Base-by-base conservation (phyloP, 202 grass and related monocot species). In the Musa balbisiana region DNA sequence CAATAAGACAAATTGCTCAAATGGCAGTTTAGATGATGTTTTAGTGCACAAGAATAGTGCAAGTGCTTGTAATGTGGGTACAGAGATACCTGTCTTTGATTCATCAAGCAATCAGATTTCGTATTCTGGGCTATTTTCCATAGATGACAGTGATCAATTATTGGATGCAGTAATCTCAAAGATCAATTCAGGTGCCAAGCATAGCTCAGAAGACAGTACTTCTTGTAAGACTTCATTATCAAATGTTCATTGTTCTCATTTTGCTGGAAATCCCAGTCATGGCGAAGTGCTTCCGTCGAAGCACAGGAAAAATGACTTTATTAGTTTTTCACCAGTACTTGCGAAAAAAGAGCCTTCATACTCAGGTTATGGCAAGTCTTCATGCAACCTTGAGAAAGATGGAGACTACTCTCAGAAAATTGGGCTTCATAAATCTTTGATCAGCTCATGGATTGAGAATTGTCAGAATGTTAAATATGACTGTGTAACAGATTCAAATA, bases 131-230 rank as follows among this genome's bases (percentile, higher is more conserved):
- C 83, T 86, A n/a, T 93, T 92, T 72, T 89, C 86, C 43, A 73
- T 91, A 80, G 85, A 82, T 71, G 81, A 88, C 78, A 87, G 83
- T 69, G 88, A 97, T 76, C 90, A 97, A 72, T 80, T 97, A 87
- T 78, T 97, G 65, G 90, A 97, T 86, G 93, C 90, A 71, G 84
- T 97, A 67, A 87, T 97, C 67, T 93, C 87, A 79, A 92, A 89
- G 33, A 82, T 93, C 71, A 92, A 93, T 77, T 84, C 81, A 54
- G 69, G 79, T 84, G 76, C 78, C 59, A 93, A 91, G 69, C 84
- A 97, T 67, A 76, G 55, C 73, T 78, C 82, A 70, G 85, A 89
- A 73, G 87, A 87, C 55, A 91, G 66, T 76, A 49, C 78, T 67
- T 91, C 93, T 68, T 92, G 88, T 68, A 90, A 84, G 67, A 87